These are phyloP conservation scores for Agrocybe praecox DNA, from an alignment of 768 basidiomycete species.

Conservation along the genomic window DNA sequence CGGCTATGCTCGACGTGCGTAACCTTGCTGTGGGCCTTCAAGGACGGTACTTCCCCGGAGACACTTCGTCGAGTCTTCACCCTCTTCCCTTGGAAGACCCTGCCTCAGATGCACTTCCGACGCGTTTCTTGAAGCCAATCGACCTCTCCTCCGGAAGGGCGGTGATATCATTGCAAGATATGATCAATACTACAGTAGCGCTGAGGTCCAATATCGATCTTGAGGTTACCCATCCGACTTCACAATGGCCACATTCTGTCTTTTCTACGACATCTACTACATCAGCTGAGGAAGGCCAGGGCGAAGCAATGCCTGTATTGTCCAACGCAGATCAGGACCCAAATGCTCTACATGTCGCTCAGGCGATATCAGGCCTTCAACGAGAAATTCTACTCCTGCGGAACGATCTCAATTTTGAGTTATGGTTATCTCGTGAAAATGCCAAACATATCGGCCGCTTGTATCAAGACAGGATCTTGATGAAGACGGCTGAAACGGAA, in stretches of 20 bases:
- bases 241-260: constrained; percentile 54
- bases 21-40: constrained; percentile 55
- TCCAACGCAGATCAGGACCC: constrained; percentile 14
- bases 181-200: constrained; percentile 71
- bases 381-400: constrained; percentile 73
- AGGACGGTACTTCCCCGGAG: constrained; percentile 26
- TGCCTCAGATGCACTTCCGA: background rate
- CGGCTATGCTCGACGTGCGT: constrained; percentile 65
- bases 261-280: constrained; percentile 31
- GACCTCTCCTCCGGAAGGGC: constrained; percentile 39
- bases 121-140: constrained; percentile 31
- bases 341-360: constrained; percentile 55
- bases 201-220: constrained; percentile 73
- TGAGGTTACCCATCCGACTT: constrained; percentile 53
- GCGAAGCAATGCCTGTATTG: constrained; percentile 1
- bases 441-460: constrained; percentile 81
- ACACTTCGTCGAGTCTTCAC: constrained; percentile 1
- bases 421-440: constrained; percentile 82
- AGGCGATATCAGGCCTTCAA: constrained; percentile 72
- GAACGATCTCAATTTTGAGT: constrained; percentile 84
- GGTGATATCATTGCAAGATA: constrained; percentile 69
- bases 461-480: constrained; percentile 71
- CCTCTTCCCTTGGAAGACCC: background rate
- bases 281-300: constrained; percentile 11
- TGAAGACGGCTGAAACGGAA: constrained; percentile 78